Evolutionary conservation across 2,329 filamentous ascomycete species (phyloP).

Genomic region (Sclerotinia spermophila): DNA sequence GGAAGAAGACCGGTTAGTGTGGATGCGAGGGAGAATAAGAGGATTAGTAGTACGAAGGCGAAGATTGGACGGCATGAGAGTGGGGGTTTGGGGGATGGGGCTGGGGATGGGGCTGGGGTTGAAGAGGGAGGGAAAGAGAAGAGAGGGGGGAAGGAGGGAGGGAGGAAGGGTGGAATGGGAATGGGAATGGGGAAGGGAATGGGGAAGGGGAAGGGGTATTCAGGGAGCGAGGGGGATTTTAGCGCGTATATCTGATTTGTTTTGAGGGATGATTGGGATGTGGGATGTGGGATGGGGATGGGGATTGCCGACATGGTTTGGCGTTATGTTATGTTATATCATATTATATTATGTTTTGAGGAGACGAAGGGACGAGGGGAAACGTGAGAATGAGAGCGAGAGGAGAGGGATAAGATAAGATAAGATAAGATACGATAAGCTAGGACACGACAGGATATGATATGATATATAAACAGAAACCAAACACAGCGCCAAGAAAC

Average conservation of each 20-base stretch:
- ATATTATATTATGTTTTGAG: background rate
- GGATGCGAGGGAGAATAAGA: slow-evolving; percentile 23
- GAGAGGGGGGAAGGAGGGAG: background rate
- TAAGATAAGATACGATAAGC: background rate
- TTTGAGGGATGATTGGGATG: background rate
- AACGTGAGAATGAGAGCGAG: too few relatives aligned
- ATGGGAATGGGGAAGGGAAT: background rate
- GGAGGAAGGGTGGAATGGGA: background rate
- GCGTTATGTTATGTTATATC: too few relatives aligned
- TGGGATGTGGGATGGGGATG: background rate
- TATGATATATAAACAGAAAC: too few relatives aligned
- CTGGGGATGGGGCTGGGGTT: too few relatives aligned
- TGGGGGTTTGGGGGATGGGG: background rate
- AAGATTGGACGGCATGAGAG: slow-evolving; percentile 21
- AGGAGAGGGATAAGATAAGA: background rate
- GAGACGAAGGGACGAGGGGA: too few relatives aligned
- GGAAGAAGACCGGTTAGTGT: slow-evolving; percentile 30
- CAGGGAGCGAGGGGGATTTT: slow-evolving; percentile 3
- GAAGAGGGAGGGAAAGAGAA: too few relatives aligned
- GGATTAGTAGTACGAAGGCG: slow-evolving; percentile 21
- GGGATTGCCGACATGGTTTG: too few relatives aligned
- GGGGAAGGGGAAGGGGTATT: background rate
- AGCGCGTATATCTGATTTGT: slow-evolving; percentile 5
- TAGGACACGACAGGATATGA: background rate
- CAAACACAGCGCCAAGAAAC: too few relatives aligned